phyloP scores from a whole-genome alignment of 202 grass and related monocot species.

The Miscanthus sacchariflorus region DNA sequence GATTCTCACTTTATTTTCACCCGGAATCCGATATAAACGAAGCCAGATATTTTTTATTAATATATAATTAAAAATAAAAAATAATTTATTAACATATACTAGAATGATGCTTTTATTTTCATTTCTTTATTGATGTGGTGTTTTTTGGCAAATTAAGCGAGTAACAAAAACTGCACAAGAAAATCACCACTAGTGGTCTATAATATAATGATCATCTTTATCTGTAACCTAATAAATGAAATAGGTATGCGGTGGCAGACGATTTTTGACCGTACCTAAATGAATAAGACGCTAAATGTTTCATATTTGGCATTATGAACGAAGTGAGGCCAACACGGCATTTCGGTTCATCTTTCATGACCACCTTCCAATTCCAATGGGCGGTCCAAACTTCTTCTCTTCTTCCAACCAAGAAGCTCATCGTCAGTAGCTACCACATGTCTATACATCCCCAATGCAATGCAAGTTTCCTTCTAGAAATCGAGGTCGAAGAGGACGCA shows the following conservation, averaged over 20 bases:
- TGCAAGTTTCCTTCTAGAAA: conserved; percentile 28
- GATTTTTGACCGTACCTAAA: conserved; percentile 26
- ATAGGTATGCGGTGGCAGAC: not conserved
- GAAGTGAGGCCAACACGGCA: not conserved
- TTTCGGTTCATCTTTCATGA: not conserved
- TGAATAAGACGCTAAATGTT: not conserved
- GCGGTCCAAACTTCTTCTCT: not conserved
- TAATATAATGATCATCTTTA: not conserved
- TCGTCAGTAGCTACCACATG: not conserved
- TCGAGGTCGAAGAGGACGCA: not conserved
- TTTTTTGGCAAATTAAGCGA: not conserved
- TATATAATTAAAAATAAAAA: no score
- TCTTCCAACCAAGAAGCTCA: conserved; percentile 19
- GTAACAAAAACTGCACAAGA: not conserved
- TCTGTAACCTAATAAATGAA: not conserved
- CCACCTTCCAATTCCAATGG: not conserved
- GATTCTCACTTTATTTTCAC: no score
- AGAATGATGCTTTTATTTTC: not conserved
- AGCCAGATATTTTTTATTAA: no score
- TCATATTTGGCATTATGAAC: not conserved
- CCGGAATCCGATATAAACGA: no score
- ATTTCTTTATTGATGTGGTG: not conserved
- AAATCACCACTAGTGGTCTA: not conserved
- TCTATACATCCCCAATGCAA: not conserved
- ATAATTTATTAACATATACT: not conserved